Base-by-base conservation (phyloP, 768 basidiomycete genomes). In the Mycena rebaudengoi region DNA sequence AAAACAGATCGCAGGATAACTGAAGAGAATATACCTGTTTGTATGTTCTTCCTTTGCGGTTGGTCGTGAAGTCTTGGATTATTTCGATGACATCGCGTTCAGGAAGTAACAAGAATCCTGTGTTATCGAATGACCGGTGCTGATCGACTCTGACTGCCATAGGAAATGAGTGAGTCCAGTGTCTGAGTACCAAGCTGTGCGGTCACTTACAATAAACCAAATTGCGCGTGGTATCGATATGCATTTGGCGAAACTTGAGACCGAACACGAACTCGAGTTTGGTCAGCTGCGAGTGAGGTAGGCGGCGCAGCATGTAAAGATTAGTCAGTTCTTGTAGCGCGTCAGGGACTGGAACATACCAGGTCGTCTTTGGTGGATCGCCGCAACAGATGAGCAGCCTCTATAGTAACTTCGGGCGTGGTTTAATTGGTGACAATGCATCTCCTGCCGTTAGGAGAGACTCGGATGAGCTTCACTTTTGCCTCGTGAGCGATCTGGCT, bases 61-160 rank as follows among this genome's bases (percentile, higher is more conserved):
- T n/a, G 21, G 32, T n/a, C 33, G 35, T 37, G 35, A 35, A 51
- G 10, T 51, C 5, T 51, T 14, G 12, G 21, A 51, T 51, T 35
- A 7, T 37, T 25, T 35, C 20, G 25, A 51, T 21, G 14, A 51
- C 35, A 39, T 51, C 33, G 21, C 20, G 21, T 35, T 35, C 35
- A 3, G 50, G 55, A 16, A 57, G 55, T 10, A 57, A 48, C 12
- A 57, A n/a, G 44, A 46, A 57, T 18, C 55, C 54, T 11, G 0
- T 35, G 21, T 50, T n/a, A 12, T 50, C 50, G 23, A 51, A 51
- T 14, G 50, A 51, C 13, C 50, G 50, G 33, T 51, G 50, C 33
- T 37, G 50, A 51, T 51, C 50, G 35, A 26, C 33, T 39, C 35
- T 51, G 32, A 51, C 50, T 51, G 50, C n/a, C n/a, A n/a, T n/a